Percentiles rank a stretch among this genome's conserved stretches.
Conservation (phyloP, 768 basidiomycete genomes). For the Floccularia luteovirens region DNA sequence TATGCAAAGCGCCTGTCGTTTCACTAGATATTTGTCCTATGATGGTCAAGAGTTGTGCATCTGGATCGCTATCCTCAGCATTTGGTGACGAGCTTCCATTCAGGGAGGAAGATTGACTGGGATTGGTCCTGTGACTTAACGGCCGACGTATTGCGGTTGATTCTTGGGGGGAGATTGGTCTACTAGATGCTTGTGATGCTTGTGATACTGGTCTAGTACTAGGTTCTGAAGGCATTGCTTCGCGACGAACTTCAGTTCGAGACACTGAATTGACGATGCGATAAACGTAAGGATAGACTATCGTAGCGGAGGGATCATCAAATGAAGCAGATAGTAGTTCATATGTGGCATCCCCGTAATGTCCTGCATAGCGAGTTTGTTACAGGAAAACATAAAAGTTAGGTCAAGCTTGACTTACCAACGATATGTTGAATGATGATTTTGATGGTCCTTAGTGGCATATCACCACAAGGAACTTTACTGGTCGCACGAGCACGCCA, state of each 20-base stretch:
- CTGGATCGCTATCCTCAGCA: constrained; percentile 82
- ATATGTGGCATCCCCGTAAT: constrained; percentile 85
- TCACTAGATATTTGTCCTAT: constrained; percentile 86
- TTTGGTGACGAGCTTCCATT: constrained; percentile 40
- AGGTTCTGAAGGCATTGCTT: constrained; percentile 24
- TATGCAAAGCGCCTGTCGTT: constrained; percentile 83
- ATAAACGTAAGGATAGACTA: constrained; percentile 93
- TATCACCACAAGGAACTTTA: constrained; percentile 87
- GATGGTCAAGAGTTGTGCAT: constrained; percentile 73
- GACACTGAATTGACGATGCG: constrained; percentile 75
- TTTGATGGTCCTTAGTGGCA: constrained; percentile 79
- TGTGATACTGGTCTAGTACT: constrained; percentile 44
- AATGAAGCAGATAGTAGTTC: constrained; percentile 87
- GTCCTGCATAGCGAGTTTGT: constrained; percentile 35
- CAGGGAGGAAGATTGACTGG: constrained; percentile 61
- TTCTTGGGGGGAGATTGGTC: constrained; percentile 67
- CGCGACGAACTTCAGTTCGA: constrained; percentile 32
- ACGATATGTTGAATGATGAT: constrained; percentile 97
- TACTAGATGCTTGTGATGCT: constrained; percentile 55
- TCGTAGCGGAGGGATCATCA: constrained; percentile 95
- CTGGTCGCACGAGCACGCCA: constrained; percentile 91
- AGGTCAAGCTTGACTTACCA: constrained; percentile 45
- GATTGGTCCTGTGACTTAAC: constrained; percentile 61
- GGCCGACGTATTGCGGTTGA: constrained; percentile 46
- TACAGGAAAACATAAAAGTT: background rate